A percentile compares a stretch with the other conserved stretches of the same genome.
Conservation (phyloP, 768 basidiomycete species). For the Obba rivulosa region DNA sequence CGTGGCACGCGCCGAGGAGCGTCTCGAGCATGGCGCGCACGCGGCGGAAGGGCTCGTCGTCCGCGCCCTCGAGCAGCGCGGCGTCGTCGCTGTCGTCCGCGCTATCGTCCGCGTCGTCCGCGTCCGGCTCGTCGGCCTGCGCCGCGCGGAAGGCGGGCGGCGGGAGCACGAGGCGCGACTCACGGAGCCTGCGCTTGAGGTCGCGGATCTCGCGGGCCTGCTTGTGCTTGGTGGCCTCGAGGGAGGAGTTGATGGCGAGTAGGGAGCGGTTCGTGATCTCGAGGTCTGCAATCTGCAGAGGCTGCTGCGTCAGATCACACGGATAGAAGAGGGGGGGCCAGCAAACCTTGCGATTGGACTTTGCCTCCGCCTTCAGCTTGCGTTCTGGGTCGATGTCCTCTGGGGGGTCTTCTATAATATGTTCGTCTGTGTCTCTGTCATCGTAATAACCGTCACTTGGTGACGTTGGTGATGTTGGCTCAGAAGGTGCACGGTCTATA, state of each 20-base stretch:
- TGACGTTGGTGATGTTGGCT: constrained; percentile 3
- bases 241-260: constrained; percentile 74
- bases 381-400: constrained; percentile 32
- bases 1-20: constrained; percentile 52
- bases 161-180: constrained; percentile 74
- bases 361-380: constrained; percentile 66
- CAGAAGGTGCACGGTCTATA: constrained; percentile 1
- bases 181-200: constrained; percentile 74
- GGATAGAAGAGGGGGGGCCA: not conserved
- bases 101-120: constrained; percentile 36
- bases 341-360: constrained; percentile 80
- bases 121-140: constrained; percentile 42
- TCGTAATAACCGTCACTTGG: constrained; percentile 8
- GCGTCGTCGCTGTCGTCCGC: constrained; percentile 37
- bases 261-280: constrained; percentile 89
- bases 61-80: constrained; percentile 24
- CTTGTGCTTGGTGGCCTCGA: constrained; percentile 74
- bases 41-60: constrained; percentile 58
- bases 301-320: not conserved
- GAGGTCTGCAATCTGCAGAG: constrained; percentile 87
- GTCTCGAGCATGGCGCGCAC: constrained; percentile 59
- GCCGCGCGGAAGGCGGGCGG: constrained; percentile 56
- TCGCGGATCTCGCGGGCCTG: constrained; percentile 86
- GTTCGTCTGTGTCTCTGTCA: constrained; percentile 3
- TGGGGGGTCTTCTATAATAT: not conserved